Evolutionary conservation across 2,329 filamentous ascomycete species (phyloP).

Genomic region (Mollisiaceae sp.): DNA sequence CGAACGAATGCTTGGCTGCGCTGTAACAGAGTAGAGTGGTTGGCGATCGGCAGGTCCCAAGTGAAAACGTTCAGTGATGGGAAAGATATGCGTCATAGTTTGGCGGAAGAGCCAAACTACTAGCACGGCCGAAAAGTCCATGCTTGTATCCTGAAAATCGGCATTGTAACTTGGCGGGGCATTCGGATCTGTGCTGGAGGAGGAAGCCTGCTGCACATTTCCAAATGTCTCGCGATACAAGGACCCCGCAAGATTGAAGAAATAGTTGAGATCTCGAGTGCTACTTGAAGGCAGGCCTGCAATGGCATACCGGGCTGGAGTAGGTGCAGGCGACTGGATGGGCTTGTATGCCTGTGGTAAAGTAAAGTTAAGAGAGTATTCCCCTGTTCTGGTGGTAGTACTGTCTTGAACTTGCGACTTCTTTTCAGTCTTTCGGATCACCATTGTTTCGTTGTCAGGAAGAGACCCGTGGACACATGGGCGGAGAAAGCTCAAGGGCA

Average conservation of each 20-base stretch:
- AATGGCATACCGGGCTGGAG: slow-evolving; percentile 1
- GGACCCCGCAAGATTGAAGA: slow-evolving; percentile 12
- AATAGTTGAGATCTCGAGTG: slow-evolving; percentile 17
- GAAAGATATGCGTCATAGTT: slow-evolving; percentile 4
- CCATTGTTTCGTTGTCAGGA: background rate
- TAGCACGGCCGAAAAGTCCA: slow-evolving; percentile 13
- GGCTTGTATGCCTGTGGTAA: slow-evolving; percentile 14
- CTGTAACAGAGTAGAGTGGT: slow-evolving; percentile 12
- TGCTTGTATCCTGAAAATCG: slow-evolving; percentile 14
- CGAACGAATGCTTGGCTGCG: slow-evolving; percentile 11
- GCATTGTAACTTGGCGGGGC: slow-evolving; percentile 13
- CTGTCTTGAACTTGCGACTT: slow-evolving; percentile 3
- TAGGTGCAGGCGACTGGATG: slow-evolving; percentile 1
- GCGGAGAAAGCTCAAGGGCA: background rate
- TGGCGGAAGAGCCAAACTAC: slow-evolving; percentile 11
- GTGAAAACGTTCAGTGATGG: slow-evolving; percentile 15
- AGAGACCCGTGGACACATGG: no score
- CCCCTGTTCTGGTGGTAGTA: slow-evolving; percentile 2
- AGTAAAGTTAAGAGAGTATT: slow-evolving; percentile 11
- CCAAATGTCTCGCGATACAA: slow-evolving; percentile 14
- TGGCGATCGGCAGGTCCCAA: slow-evolving; percentile 9
- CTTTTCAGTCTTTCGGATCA: background rate
- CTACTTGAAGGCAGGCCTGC: slow-evolving; percentile 5
- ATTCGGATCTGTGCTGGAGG: background rate
- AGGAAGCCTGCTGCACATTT: background rate